A percentile compares a stretch with the other conserved stretches of the same genome.
Conservation (phyloP, 176 grass and related monocot genomes). For the Bromus sterilis region DNA sequence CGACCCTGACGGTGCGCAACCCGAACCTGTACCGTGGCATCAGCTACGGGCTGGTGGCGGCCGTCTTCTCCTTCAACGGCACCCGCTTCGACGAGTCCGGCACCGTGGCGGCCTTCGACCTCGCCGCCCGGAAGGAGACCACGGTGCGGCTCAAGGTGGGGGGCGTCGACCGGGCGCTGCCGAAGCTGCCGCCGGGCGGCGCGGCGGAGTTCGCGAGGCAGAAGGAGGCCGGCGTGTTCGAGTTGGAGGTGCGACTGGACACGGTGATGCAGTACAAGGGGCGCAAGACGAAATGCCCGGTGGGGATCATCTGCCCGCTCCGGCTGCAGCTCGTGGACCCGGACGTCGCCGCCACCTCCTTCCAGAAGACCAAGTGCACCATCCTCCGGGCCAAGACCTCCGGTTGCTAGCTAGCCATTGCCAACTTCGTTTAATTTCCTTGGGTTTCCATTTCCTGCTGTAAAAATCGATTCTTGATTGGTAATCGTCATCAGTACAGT, state of each 20-base stretch:
- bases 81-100: conserved; percentile 36
- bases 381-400: conserved; percentile 44
- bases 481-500: not conserved
- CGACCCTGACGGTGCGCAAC: conserved; percentile 18
- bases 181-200: conserved; percentile 11
- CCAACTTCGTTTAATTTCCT: not conserved
- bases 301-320: conserved; percentile 27
- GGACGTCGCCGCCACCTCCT: conserved; percentile 42
- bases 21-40: conserved; percentile 40
- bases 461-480: not conserved
- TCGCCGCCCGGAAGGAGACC: not conserved
- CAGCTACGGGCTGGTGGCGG: not conserved
- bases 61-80: conserved; percentile 33
- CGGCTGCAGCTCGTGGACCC: conserved; percentile 46
- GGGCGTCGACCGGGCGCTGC: conserved; percentile 1
- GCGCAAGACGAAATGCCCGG: conserved; percentile 10
- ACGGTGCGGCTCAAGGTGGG: conserved; percentile 13
- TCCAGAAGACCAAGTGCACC: conserved; percentile 40
- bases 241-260: conserved; percentile 34
- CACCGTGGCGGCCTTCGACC: not conserved
- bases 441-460: not conserved
- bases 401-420: conserved; percentile 5
- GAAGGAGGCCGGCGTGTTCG: conserved; percentile 21
- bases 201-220: not conserved
- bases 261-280: conserved; percentile 40